These are phyloP conservation scores for Psilocybe tampanensis DNA, from an alignment of 768 basidiomycete genomes.

Conservation along the genomic window DNA sequence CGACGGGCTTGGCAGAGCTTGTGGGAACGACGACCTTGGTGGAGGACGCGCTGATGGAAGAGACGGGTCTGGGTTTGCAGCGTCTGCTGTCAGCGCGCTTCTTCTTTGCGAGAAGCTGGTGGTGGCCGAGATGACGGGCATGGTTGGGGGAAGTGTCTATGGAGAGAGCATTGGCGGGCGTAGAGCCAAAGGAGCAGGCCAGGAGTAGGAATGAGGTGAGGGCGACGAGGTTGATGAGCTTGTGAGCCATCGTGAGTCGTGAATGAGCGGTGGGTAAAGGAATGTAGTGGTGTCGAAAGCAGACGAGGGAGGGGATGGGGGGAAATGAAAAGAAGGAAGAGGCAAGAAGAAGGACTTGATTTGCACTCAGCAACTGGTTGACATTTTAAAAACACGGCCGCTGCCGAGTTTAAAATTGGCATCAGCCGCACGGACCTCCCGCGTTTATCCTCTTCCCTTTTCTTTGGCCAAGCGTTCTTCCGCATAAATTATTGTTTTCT, in stretches of 20 bases:
- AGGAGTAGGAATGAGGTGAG: conserved; percentile 60
- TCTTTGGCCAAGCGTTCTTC: neutral
- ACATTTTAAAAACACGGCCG: conserved; percentile 15
- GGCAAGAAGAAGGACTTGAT: neutral
- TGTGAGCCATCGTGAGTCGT: conserved; percentile 45
- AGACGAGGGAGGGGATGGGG: conserved; percentile 4
- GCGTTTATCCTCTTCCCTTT: neutral
- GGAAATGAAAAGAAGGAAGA: conserved; percentile 7
- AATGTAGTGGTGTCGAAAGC: no score
- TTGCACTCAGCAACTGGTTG: neutral
- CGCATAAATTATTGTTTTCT: neutral
- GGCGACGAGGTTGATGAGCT: conserved; percentile 60
- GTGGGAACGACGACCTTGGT: conserved; percentile 1
- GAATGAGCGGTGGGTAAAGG: conserved; percentile 29
- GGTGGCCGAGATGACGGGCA: conserved; percentile 47
- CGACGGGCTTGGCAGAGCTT: conserved; percentile 8
- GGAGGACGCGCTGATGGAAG: conserved; percentile 14
- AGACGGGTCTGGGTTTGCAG: conserved; percentile 57
- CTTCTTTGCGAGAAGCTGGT: conserved; percentile 51
- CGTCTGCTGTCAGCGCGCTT: conserved; percentile 51
- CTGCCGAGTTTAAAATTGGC: conserved; percentile 11
- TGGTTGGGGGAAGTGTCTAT: conserved; percentile 36
- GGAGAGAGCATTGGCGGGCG: conserved; percentile 56
- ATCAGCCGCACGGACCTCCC: conserved; percentile 1
- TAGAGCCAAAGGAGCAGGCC: conserved; percentile 47